Base-by-base conservation (phyloP, 177 flowering plant species). In the Vitis hybrid region DNA sequence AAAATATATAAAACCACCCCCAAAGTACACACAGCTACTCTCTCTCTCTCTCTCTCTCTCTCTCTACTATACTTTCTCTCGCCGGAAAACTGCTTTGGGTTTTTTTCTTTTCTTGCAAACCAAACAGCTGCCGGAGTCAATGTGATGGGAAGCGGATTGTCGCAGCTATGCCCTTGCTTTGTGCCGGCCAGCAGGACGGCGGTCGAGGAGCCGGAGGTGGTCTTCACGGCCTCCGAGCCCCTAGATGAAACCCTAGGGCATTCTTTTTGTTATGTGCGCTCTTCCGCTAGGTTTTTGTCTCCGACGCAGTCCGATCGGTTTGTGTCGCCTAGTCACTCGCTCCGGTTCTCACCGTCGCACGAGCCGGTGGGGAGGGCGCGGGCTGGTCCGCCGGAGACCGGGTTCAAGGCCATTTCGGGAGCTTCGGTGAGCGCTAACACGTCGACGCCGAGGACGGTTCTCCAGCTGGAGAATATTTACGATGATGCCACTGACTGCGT, bases 231-330 rank as follows among this genome's bases (percentile, higher is more conserved):
- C 4, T 55, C 80, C 10, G 90, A 83, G 73, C 87, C 90, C 14
- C 74, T 89, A 50, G 99, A 96, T 69, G 98, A 96, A 78, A 89
- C 99, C 82, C 93, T 94, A 66, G 99, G 99, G 62, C 99, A 94
- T 79, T 94, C 98, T 31, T 96, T 94, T 83, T 90, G 97, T 81
- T 96, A 96, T 87, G 90, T 92, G 19, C 90, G 91, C 13, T 87
- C 94, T 5, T 89, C 97, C 0, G 85, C 88, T 48, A 86, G 91
- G 16, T 89, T 89, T 69, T 73, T 84, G 65, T 89, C 96, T 19
- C 93, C 98, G 1, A 75, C 87, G 10, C 79, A 80, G 65, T 90
- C 97, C 73, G 91, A 82, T 79, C 94, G 93, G 52, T 89, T 87
- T 60, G 78, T 92, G 29, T 91, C 97, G 1, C 97, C 97, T 5